Evolutionary conservation across 2,329 filamentous ascomycete genomes (phyloP), one percentile per base, ranked within the genome.

Genomic region (Elsinoe necatrix): DNA sequence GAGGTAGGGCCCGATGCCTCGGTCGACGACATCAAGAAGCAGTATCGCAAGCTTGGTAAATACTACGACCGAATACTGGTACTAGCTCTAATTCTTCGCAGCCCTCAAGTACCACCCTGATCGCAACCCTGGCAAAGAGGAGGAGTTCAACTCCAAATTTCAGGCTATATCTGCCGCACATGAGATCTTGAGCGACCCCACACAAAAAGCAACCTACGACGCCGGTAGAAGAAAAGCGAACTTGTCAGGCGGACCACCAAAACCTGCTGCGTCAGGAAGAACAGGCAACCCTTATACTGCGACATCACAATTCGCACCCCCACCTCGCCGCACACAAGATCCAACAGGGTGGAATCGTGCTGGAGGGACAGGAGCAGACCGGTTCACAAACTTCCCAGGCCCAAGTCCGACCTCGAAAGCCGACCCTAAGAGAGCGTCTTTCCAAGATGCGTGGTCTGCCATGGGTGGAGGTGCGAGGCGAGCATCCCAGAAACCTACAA

Each of bases 101-200:
- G 89, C 89, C 48, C 76, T 95, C 47, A 87, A 87, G 69, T 95
- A 87, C 66, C 90, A 95, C 66, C 90, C 90, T 6, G 90, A 95
- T 69, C 85, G 90, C 59, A 95, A 95, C 66, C 88, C 86, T 9
- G 90, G 90, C 54, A 82, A 81, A 66, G 89, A 95, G 71, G 73
- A 81, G 57, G 88, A 92, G 66, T 86, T 86, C 67, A 88, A 87
- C 62, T 78, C 85, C 29, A 87, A 88, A 66, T 95, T 95, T 66
- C 87, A 95, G 69, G 81, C 85, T 51, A 95, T 95, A 50, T 88
- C 95, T 70, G 82, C 86, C 3, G 90, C 90, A 20, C 85, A 95
- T 67, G 90, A 95, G 68, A 78, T 95, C 55, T 74, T 88, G 45
- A 78, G 75, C 61, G 83, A 86, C 63, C 72, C 79, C 1, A 71